Percentiles rank a stretch among this genome's conserved stretches.
These are phyloP conservation scores for Neoconidiobolus thromboides DNA, from an alignment of 371 early-diverging fungal species.

Conservation along the genomic window DNA sequence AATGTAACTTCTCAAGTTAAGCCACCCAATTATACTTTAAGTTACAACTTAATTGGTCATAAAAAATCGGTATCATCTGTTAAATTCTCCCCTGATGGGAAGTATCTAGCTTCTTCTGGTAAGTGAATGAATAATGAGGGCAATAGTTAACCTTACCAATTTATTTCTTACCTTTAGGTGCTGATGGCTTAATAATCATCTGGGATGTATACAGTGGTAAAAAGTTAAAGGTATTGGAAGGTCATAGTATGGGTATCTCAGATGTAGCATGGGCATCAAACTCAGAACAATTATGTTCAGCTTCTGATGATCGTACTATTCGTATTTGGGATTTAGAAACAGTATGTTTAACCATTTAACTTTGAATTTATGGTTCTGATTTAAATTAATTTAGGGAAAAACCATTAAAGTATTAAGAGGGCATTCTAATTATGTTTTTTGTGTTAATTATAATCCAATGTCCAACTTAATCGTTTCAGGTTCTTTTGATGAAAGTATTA, in stretches of 20 bases:
- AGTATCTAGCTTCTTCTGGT: conserved; percentile 88
- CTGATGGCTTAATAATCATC: conserved; percentile 81
- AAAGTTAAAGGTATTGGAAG: conserved; percentile 67
- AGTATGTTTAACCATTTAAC: conserved; percentile 18
- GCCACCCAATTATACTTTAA: conserved; percentile 65
- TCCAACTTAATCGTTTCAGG: conserved; percentile 89
- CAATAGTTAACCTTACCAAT: not conserved
- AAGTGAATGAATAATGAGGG: conserved; percentile 13
- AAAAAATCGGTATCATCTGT: conserved; percentile 86
- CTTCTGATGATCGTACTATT: conserved; percentile 87
- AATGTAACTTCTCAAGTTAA: not conserved
- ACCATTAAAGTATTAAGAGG: conserved; percentile 67
- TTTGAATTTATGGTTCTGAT: not conserved
- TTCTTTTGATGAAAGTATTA: conserved; percentile 92
- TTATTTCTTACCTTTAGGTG: conserved; percentile 21
- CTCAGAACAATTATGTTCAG: conserved; percentile 69
- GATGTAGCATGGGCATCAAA: conserved; percentile 93
- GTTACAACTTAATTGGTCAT: conserved; percentile 81
- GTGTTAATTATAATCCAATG: conserved; percentile 89
- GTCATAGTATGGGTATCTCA: conserved; percentile 87
- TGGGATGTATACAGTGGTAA: conserved; percentile 81
- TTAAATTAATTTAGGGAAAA: conserved; percentile 22
- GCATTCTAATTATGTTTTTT: conserved; percentile 91
- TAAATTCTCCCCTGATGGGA: conserved; percentile 94
- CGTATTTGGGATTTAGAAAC: conserved; percentile 70